Base-by-base conservation (phyloP, 805 yeast species). In the Tetrapisispora pingtungensis region DNA sequence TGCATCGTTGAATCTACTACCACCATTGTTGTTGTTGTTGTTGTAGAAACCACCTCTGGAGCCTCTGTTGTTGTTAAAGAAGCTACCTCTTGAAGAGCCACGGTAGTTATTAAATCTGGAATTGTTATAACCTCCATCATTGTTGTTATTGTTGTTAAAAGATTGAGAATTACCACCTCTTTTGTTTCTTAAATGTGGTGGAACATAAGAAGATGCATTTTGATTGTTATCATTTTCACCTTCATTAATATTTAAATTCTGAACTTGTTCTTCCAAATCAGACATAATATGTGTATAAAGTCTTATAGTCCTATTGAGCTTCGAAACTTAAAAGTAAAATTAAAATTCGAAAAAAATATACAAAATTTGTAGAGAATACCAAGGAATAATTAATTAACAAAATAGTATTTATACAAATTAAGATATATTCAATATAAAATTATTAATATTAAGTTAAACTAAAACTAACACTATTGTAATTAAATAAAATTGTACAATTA, bases 221-320 rank as follows among this genome's bases (percentile, higher is more conserved):
- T 34, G 22, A 30, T 30, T 24, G 40, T 26, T 27, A 60, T 56
- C 50, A 42, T 43, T 50, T 20, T 43, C 48, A 42, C 51, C 49
- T 36, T 58, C 74, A 50, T 66, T 62, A 48, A 78, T 71, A 50
- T 72, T 70, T 58, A 78, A 69, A 59, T 75, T 73, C 66, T 72
- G 71, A 75, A 78, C 73, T 58, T 75, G 71, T 56, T 73, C 70
- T 51, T 74, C 69, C 61, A 78, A 66, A 59, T 78, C 81, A 62
- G 81, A 67, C 82, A 78, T 78, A 48, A 57, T 74, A 41, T 28
- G 41, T 36, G 38, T 35, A 35, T 35, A 36, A 19, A 37, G 33
- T 28, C 33, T 33, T 33, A 18, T 14, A 22, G 26, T 22, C 26
- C 26, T 22, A 22, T 22, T 22, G 26, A 22, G 26, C 8, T 22